Evolutionary conservation across 768 basidiomycete genomes (phyloP), one percentile per base, ranked within the genome.

Genomic region (Suillus decipiens): DNA sequence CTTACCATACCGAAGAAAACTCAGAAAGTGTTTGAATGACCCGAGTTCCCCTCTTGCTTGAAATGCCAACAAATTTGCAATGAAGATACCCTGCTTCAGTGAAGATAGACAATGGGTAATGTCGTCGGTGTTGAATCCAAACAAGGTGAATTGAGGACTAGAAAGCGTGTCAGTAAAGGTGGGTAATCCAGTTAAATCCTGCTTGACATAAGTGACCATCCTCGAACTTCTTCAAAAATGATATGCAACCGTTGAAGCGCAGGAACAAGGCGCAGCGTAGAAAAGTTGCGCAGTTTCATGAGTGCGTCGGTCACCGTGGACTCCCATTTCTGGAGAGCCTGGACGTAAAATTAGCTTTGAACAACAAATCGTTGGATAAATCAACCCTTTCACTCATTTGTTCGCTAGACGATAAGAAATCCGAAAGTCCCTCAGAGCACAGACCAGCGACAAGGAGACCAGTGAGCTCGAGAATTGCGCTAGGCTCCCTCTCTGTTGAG

Each of bases 241-340:
- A 95, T 78, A 70, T 90, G 85, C 41, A 93, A 73, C 37, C 93
- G 85, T 72, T 95, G 92, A 59, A 86, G 85, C 36, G 91, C 90
- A 34, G 90, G 90, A 9, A 85, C 82, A 36, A 92, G 76, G 57
- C 86, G 84, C 66, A 88, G 84, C 69, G 89, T 89, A 22, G 89
- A 81, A 69, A 82, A 86, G 72, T 94, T 89, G 59, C 91, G 89
- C 61, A 93, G 76, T 71, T 86, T 90, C 37, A 82, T 78, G 58
- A 95, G 74, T 17, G 90, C 85, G 64, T 93, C 90, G 11, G 80
- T 79, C 67, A 93, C 83, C 5, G 86, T 86, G 1, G 84, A 79
- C 71, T 94, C 92, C 92, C 92, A 95, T 72, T 92, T 92, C 71
- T 88, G 87, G 61, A 94, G 80, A 54, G 87, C 86, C 92, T 94